These are phyloP conservation scores for Mycosarcoma mackinlayi DNA, from an alignment of 1,284 basidiomycete genomes.

Conservation along the genomic window DNA sequence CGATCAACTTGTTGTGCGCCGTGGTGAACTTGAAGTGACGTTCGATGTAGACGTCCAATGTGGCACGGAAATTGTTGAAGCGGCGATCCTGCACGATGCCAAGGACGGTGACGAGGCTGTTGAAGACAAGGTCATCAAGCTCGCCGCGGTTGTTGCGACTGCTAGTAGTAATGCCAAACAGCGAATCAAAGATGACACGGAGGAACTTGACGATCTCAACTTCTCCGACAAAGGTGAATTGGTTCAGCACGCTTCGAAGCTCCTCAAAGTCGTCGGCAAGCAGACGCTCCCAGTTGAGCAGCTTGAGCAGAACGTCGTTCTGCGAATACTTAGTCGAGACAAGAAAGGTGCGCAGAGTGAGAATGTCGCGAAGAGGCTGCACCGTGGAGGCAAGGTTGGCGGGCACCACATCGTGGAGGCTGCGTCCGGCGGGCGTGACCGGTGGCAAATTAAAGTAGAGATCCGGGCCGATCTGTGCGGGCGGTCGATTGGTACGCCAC, in stretches of 20 bases:
- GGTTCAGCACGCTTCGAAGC: constrained; percentile 79
- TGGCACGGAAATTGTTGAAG: constrained; percentile 89
- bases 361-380: constrained; percentile 74
- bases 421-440: constrained; percentile 76
- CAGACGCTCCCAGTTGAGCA: constrained; percentile 82
- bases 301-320: constrained; percentile 83
- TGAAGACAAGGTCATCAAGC: constrained; percentile 87
- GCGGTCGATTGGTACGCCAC: constrained; percentile 55
- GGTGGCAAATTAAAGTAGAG: constrained; percentile 72
- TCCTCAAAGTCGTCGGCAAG: constrained; percentile 72
- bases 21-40: constrained; percentile 77
- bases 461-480: constrained; percentile 73
- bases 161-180: constrained; percentile 88
- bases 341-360: constrained; percentile 86
- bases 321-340: constrained; percentile 94
- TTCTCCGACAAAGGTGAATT: constrained; percentile 86
- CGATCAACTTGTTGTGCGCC: constrained; percentile 58
- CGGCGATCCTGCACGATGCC: constrained; percentile 84
- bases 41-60: constrained; percentile 91
- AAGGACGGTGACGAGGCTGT: constrained; percentile 85
- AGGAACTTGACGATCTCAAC: constrained; percentile 88
- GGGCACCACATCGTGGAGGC: constrained; percentile 61
- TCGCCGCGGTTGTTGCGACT: constrained; percentile 79
- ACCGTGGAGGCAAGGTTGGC: constrained; percentile 51
- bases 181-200: constrained; percentile 86